phyloP scores from a whole-genome alignment of 1,139 yeast species.

The Protomyces inundatus region DNA sequence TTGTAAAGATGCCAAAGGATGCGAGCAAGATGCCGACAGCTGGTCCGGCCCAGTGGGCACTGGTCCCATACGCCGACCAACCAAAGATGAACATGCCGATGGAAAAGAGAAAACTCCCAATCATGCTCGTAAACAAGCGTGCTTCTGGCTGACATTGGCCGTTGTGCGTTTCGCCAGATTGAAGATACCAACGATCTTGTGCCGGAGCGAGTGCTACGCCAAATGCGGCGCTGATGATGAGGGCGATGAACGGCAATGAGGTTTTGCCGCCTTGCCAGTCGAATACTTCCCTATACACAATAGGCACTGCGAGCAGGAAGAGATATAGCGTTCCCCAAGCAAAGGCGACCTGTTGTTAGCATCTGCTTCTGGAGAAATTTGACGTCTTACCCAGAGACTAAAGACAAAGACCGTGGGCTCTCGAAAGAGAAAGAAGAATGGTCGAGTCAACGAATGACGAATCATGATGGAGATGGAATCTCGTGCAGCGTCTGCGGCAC shows the following conservation, averaged over 20 bases:
- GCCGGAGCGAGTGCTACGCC: constrained; percentile 38
- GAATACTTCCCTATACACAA: constrained; percentile 61
- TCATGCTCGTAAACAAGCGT: constrained; percentile 67
- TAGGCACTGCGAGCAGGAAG: constrained; percentile 68
- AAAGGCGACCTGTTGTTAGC: not conserved
- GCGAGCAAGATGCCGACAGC: constrained; percentile 20
- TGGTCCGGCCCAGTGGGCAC: constrained; percentile 24
- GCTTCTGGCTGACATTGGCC: constrained; percentile 72
- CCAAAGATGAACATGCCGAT: constrained; percentile 74
- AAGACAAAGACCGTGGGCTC: constrained; percentile 24
- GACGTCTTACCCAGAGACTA: constrained; percentile 39
- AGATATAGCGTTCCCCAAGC: constrained; percentile 36
- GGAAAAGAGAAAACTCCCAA: constrained; percentile 62
- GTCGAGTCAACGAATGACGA: constrained; percentile 10
- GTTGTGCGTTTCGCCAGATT: constrained; percentile 42
- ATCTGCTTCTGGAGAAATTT: no score
- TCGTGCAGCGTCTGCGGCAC: constrained; percentile 18
- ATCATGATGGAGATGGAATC: constrained; percentile 5
- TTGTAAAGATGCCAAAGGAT: constrained; percentile 24
- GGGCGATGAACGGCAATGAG: constrained; percentile 52
- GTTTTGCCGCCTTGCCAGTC: constrained; percentile 61
- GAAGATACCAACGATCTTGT: constrained; percentile 4
- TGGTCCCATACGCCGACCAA: constrained; percentile 52
- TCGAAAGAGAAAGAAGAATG: constrained; percentile 8
- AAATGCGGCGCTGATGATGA: constrained; percentile 59